Evolutionary conservation across 805 yeast genomes (phyloP).

Genomic region (Zygoascus bituminiphila): DNA sequence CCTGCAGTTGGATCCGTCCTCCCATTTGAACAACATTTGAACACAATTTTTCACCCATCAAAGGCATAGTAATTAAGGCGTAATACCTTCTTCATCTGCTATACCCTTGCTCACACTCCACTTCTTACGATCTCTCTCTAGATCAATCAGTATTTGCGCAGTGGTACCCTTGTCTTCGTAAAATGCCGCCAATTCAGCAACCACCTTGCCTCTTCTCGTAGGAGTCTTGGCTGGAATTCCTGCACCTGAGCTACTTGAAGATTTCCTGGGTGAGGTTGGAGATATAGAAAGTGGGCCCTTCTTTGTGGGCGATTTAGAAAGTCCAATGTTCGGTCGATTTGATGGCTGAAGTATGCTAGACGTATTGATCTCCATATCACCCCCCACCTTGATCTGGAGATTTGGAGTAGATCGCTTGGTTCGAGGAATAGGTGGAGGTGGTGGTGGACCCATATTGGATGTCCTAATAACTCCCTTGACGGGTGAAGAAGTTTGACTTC

Average conservation of each 20-base stretch:
- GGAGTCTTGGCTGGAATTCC: slow-evolving; percentile 21
- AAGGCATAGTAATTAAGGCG: no score
- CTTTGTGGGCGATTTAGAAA: not conserved
- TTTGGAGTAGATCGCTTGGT: not conserved
- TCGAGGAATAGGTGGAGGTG: slow-evolving; percentile 7
- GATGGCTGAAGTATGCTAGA: slow-evolving; percentile 8
- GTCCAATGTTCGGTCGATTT: slow-evolving; percentile 5
- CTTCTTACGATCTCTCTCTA: slow-evolving; percentile 11
- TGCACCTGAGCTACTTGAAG: not conserved
- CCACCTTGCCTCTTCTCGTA: slow-evolving; percentile 46
- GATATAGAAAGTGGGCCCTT: not conserved
- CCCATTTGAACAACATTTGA: no score
- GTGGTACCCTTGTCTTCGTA: slow-evolving; percentile 47
- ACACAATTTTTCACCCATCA: no score
- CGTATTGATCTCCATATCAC: no score
- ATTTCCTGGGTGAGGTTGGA: not conserved
- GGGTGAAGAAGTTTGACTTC: not conserved
- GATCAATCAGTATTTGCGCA: slow-evolving; percentile 17
- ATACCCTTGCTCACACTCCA: not conserved
- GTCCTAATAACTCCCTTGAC: not conserved
- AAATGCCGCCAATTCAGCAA: slow-evolving; percentile 51
- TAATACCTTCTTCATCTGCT: not conserved
- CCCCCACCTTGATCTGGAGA: not conserved
- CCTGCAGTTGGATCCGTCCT: no score
- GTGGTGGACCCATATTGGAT: slow-evolving; percentile 1